Conservation (phyloP, 805 yeast species). For the Danielozyma ontarioensis region DNA sequence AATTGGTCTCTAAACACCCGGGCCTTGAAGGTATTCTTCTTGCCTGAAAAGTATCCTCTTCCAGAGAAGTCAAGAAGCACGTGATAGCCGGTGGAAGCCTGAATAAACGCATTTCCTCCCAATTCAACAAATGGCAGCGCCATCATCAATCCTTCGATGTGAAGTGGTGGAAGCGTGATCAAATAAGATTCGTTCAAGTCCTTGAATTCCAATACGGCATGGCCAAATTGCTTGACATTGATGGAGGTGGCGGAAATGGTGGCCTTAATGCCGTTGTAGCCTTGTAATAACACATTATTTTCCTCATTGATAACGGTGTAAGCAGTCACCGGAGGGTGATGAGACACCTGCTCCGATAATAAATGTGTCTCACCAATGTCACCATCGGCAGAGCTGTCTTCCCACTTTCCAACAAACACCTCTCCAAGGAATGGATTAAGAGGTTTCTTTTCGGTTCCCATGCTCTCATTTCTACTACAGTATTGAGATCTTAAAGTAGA, state of each 20-base stretch:
- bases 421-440: constrained; percentile 96
- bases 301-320: constrained; percentile 74
- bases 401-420: constrained; percentile 87
- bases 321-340: constrained; percentile 98
- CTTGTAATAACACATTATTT: constrained; percentile 67
- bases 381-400: constrained; percentile 42
- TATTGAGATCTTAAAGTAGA: constrained; percentile 91
- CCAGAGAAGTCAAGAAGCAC: constrained; percentile 79
- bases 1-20: constrained; percentile 56
- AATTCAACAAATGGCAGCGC: constrained; percentile 94
- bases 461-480: constrained; percentile 82
- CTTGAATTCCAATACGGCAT: constrained; percentile 67
- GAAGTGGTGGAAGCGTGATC: constrained; percentile 89
- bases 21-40: constrained; percentile 89
- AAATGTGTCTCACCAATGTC: constrained; percentile 71
- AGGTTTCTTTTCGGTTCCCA: constrained; percentile 97
- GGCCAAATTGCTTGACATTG: constrained; percentile 88
- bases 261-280: constrained; percentile 86
- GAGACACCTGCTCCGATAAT: constrained; percentile 89
- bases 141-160: constrained; percentile 86
- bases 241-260: constrained; percentile 74
- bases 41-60: constrained; percentile 92
- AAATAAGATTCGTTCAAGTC: constrained; percentile 63
- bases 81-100: constrained; percentile 71
- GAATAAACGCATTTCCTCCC: constrained; percentile 83